phyloP scores from a whole-genome alignment of 2,329 filamentous ascomycete species.

The Didymella pomorum region DNA sequence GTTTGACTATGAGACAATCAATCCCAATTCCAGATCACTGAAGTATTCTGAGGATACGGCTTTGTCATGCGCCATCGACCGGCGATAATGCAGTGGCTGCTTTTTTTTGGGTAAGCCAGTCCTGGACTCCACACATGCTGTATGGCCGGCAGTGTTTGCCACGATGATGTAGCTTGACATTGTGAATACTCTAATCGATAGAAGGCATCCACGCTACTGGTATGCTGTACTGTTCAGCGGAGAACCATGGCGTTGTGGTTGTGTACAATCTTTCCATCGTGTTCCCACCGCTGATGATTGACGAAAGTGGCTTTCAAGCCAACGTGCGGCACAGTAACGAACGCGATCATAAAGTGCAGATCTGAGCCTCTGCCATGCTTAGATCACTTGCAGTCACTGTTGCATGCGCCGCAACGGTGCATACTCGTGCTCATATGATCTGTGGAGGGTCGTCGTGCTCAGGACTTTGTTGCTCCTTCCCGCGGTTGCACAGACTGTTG shows the following conservation, averaged over 20 bases:
- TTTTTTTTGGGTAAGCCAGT: too few relatives aligned
- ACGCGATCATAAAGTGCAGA: background rate
- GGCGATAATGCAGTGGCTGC: too few relatives aligned
- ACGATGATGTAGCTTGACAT: background rate
- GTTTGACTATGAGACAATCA: background rate
- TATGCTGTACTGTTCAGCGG: background rate
- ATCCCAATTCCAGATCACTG: too few relatives aligned
- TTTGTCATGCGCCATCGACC: too few relatives aligned
- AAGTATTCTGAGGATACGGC: too few relatives aligned
- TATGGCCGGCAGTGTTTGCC: background rate
- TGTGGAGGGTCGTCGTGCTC: background rate
- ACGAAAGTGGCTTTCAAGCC: background rate
- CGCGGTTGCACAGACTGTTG: conserved; percentile 1
- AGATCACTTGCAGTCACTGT: background rate
- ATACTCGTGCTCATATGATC: background rate
- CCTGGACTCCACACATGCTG: too few relatives aligned
- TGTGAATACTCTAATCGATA: background rate
- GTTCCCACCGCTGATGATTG: background rate
- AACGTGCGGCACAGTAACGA: background rate
- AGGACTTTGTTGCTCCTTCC: conserved; percentile 4
- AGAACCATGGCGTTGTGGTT: background rate
- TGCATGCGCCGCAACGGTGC: background rate
- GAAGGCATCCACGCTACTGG: background rate
- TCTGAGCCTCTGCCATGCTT: background rate
- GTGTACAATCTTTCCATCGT: background rate